Evolutionary conservation across 1,139 yeast species (phyloP).

Genomic region (Sugiyamaella sp.): DNA sequence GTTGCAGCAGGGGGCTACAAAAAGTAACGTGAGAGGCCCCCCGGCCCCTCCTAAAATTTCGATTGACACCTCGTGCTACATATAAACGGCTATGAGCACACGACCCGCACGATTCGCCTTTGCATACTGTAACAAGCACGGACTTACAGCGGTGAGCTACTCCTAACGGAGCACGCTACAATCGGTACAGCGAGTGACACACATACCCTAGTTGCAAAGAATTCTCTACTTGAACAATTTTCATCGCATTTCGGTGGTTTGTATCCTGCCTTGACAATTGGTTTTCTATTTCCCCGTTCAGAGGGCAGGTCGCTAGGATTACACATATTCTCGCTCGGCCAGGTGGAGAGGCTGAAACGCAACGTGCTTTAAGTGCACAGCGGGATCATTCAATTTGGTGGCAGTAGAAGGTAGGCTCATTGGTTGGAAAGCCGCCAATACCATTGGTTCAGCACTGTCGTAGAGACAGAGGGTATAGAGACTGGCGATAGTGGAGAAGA

Average conservation of each 20-base stretch:
- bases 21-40: conserved; percentile 1
- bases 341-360: conserved; percentile 9
- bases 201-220: not conserved
- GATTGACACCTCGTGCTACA: conserved; percentile 18
- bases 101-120: not conserved
- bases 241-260: not conserved
- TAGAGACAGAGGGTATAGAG: not conserved
- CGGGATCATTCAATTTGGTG: not conserved
- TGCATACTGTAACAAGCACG: conserved; percentile 2
- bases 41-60: conserved; percentile 5
- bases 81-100: conserved; percentile 14
- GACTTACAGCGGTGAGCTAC: not conserved
- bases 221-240: not conserved
- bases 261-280: not conserved
- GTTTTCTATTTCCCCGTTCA: too few species aligned
- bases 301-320: too few species aligned
- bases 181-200: conserved; percentile 12
- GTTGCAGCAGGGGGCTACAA: conserved; percentile 4
- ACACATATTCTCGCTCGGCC: too few species aligned
- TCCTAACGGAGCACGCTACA: not conserved
- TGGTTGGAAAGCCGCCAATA: not conserved
- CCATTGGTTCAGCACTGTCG: not conserved
- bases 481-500: too few species aligned
- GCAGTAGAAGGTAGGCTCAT: not conserved
- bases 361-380: not conserved